Percentiles rank a stretch among this genome's conserved stretches.
Evolutionary conservation across 2,329 filamentous ascomycete species (phyloP).

Genomic region (Podosphaera leucotricha): DNA sequence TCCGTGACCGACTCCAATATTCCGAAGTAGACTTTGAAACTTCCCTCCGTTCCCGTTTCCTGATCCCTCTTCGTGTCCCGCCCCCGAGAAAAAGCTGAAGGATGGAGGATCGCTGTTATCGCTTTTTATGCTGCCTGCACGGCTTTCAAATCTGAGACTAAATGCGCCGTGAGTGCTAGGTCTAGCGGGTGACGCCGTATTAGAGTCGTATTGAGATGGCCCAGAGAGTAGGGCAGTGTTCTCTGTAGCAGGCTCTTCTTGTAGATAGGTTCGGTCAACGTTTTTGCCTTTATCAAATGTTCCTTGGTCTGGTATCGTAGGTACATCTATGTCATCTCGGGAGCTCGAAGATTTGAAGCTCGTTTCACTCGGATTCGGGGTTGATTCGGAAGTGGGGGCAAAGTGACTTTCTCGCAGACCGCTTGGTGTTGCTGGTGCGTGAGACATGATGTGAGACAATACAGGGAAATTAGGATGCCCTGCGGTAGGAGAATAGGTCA

Average conservation of each 20-base stretch:
- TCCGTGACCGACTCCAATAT: conserved; percentile 7
- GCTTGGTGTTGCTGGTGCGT: conserved; percentile 12
- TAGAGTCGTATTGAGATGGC: conserved; percentile 3
- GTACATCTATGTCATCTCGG: conserved; percentile 1
- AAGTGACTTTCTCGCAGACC: conserved; percentile 13
- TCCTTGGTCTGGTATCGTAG: conserved; percentile 5
- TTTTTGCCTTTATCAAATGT: conserved; percentile 1
- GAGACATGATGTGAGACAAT: conserved; percentile 4
- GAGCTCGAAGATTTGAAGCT: not conserved
- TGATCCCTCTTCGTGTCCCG: conserved; percentile 5
- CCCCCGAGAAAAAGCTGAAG: not conserved
- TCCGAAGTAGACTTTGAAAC: conserved; percentile 5
- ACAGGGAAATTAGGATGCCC: conserved; percentile 4
- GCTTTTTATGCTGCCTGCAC: conserved; percentile 11
- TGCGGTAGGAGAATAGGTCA: conserved; percentile 16
- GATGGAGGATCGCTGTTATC: conserved; percentile 8
- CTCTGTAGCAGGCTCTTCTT: conserved; percentile 18
- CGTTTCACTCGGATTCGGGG: not conserved
- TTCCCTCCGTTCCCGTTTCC: conserved; percentile 8
- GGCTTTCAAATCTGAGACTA: conserved; percentile 34
- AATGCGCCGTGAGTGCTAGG: conserved; percentile 52
- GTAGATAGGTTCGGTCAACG: not conserved
- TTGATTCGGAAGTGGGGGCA: conserved; percentile 7
- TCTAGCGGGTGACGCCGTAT: not conserved
- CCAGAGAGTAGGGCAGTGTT: conserved; percentile 27